A percentile compares a stretch with the other conserved stretches of the same genome.
phyloP scores from a whole-genome alignment of 2,329 filamentous ascomycete species.

The Phoma herbarum region DNA sequence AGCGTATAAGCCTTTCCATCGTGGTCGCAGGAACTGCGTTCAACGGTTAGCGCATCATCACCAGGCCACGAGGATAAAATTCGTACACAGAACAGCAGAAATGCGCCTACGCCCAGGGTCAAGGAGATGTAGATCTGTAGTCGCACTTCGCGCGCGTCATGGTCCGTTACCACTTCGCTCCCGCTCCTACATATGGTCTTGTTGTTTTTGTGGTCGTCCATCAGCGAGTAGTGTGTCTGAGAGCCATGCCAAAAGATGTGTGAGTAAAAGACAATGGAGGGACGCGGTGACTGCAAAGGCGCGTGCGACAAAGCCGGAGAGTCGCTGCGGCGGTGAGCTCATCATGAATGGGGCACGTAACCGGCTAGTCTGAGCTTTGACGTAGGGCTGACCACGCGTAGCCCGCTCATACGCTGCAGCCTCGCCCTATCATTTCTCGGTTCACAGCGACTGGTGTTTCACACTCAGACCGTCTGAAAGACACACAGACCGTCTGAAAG shows the following conservation, averaged over 20 bases:
- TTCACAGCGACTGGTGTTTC: background rate
- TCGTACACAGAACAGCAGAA: constrained; percentile 78
- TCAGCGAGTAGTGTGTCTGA: constrained; percentile 24
- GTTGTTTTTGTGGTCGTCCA: constrained; percentile 29
- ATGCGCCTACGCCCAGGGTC: constrained; percentile 73
- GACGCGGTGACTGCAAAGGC: constrained; percentile 8
- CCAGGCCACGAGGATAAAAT: constrained; percentile 20
- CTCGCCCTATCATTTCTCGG: constrained; percentile 16
- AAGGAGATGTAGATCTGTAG: constrained; percentile 77
- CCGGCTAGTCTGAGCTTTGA: constrained; percentile 9
- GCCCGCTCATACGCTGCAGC: background rate
- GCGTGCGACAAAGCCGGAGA: constrained; percentile 13
- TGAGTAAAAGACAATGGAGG: constrained; percentile 1
- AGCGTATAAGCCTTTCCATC: constrained; percentile 91
- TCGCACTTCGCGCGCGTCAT: constrained; percentile 56
- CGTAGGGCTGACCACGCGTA: background rate
- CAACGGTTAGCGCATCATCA: constrained; percentile 34
- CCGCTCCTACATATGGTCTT: constrained; percentile 26
- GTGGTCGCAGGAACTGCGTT: constrained; percentile 77
- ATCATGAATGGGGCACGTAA: constrained; percentile 16
- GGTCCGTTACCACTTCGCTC: constrained; percentile 40
- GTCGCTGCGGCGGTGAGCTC: constrained; percentile 22
- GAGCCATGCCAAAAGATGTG: constrained; percentile 14
- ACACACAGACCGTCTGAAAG: background rate
- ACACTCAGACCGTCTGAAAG: constrained; percentile 1